These are phyloP conservation scores for Bipolaris oryzae DNA, from an alignment of 2,329 filamentous ascomycete genomes.

Conservation along the genomic window DNA sequence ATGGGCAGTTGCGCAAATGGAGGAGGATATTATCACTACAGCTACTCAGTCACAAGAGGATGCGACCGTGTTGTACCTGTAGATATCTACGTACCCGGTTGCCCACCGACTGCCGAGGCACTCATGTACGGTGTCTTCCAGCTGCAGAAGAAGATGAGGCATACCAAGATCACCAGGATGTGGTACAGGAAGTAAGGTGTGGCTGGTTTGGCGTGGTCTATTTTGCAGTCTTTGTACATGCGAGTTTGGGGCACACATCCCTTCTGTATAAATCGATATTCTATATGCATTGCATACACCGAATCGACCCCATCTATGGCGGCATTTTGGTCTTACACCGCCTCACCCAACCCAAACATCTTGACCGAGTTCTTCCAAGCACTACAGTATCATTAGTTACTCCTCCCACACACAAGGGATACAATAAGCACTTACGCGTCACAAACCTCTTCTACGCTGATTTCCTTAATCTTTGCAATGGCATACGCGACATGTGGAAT, in stretches of 20 bases:
- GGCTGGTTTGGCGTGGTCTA: constrained; percentile 17
- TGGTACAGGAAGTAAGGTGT: constrained; percentile 60
- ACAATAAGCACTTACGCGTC: constrained; percentile 65
- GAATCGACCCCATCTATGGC: constrained; percentile 1
- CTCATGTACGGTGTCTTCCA: constrained; percentile 72
- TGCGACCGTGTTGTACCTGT: constrained; percentile 83
- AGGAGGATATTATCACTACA: constrained; percentile 87
- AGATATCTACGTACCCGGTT: constrained; percentile 82
- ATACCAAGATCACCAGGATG: constrained; percentile 62
- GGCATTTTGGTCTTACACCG: constrained; percentile 9
- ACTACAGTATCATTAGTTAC: constrained; percentile 21
- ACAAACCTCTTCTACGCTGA: constrained; percentile 79
- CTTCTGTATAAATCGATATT: constrained; percentile 21
- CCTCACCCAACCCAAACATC: constrained; percentile 49
- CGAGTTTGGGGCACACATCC: constrained; percentile 22
- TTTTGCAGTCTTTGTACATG: constrained; percentile 26
- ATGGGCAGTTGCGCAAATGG: constrained; percentile 88
- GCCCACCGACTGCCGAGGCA: constrained; percentile 63
- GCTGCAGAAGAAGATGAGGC: constrained; percentile 77
- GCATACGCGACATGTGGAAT: constrained; percentile 89
- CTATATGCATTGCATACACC: constrained; percentile 16
- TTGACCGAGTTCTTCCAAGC: constrained; percentile 49
- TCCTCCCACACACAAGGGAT: neutral
- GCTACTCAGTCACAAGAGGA: constrained; percentile 77
- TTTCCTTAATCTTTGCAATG: constrained; percentile 82